Base-by-base conservation (phyloP, 208 protist species). In the Novymonas esmeraldas region DNA sequence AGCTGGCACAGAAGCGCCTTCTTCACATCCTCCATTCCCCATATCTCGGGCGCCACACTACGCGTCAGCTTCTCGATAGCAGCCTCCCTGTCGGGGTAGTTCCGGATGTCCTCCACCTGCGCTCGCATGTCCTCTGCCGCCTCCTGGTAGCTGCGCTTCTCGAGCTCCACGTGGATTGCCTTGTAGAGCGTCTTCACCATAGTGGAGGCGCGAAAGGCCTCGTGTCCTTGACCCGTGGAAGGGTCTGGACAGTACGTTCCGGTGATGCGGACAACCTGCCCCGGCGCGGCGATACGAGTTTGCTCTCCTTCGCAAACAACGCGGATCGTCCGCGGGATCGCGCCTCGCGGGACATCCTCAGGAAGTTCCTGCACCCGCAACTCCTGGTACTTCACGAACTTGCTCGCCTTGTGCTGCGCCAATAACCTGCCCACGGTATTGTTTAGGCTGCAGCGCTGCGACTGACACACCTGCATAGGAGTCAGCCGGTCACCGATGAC, bases 1-100 rank as follows among this genome's bases (percentile, higher is more conserved):
- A 99, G 85, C 67, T 98, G 93, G 66, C 94, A 99, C 10, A 99
- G 77, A 9, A 99, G 64, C 34, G 97, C 99, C 66, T 98, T 98
- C 71, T 99, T 99, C 3, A 99, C 90, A 66, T 99, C 97, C 36
- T 99, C 96, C 81, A 99, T 90, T 49, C 98, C 97, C 87, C 88
- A 99, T 70, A 99, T 99, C 60, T 95, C 95, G 7, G 99, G 99
- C 7, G 98, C 98, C 18, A 99, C 77, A 31, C 96, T 97, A 6
- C 79, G 58, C 29, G 89, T 95, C 13, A 99, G 81, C 33, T 99
- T 99, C 31, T 99, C 98, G 29, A 99, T 92, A 2, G 99, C 70
- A 18, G 85, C 81, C 4, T 89, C 87, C 41, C 80, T 76, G 63
- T 94, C 87, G 18, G 85, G 85, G 60, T 93, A 88, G 5, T 90